phyloP scores from a whole-genome alignment of 2,329 filamentous ascomycete species.

The Nigrospora oryzae region DNA sequence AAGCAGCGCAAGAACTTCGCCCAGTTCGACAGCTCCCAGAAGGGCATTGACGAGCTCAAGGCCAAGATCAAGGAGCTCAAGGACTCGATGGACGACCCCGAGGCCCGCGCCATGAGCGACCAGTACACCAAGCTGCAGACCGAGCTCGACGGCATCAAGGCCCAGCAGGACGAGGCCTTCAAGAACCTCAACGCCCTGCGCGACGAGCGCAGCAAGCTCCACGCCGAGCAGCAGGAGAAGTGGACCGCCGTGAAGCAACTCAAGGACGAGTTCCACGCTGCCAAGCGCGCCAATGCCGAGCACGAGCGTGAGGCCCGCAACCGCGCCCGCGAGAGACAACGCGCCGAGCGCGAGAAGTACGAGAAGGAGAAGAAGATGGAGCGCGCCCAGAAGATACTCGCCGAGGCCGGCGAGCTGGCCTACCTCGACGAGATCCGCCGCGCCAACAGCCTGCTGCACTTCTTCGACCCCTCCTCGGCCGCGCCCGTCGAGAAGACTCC shows the following conservation, averaged over 20 bases:
- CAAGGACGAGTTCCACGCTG: slow-evolving; percentile 81
- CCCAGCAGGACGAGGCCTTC: slow-evolving; percentile 83
- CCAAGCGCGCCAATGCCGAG: slow-evolving; percentile 72
- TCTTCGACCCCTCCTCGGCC: slow-evolving; percentile 70
- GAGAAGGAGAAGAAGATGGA: slow-evolving; percentile 67
- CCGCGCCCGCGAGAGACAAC: slow-evolving; percentile 66
- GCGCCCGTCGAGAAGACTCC: slow-evolving; percentile 56
- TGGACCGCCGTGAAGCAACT: slow-evolving; percentile 73
- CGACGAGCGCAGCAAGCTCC: slow-evolving; percentile 77
- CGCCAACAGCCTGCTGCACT: slow-evolving; percentile 78
- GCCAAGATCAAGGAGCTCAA: slow-evolving; percentile 81
- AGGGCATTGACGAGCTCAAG: slow-evolving; percentile 81
- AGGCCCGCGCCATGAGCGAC: slow-evolving; percentile 79
- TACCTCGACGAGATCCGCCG: slow-evolving; percentile 90
- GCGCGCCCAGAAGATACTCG: slow-evolving; percentile 66
- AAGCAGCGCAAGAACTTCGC: slow-evolving; percentile 90
- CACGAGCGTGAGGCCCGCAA: slow-evolving; percentile 80
- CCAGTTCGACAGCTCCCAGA: slow-evolving; percentile 75
- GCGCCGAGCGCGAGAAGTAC: slow-evolving; percentile 70
- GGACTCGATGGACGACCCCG: slow-evolving; percentile 84
- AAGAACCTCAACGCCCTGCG: slow-evolving; percentile 78
- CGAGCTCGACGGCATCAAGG: slow-evolving; percentile 85
- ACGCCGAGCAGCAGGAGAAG: slow-evolving; percentile 80
- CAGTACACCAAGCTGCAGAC: slow-evolving; percentile 77
- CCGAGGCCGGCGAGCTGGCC: slow-evolving; percentile 76